Conservation (phyloP, 257 asterid genomes). For the Gynochthodes officinalis region DNA sequence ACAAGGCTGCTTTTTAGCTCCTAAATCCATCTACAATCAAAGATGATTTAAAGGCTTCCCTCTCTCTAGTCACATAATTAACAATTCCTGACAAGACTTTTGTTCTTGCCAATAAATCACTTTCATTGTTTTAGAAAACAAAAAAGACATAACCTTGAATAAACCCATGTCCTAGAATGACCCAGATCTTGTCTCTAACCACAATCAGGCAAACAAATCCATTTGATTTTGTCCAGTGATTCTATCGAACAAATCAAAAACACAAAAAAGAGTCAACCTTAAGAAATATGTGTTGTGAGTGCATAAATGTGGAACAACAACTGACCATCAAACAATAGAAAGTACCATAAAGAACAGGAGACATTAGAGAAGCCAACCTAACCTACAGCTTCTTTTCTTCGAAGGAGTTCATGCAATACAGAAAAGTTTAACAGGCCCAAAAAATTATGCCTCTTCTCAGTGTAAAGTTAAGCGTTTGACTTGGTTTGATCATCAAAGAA, state of each 20-base stretch:
- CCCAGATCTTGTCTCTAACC: no score
- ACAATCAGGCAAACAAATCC: not conserved
- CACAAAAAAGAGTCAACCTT: not conserved
- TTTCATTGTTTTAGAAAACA: not conserved
- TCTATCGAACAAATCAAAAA: not conserved
- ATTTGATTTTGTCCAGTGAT: not conserved
- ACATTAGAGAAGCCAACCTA: not conserved
- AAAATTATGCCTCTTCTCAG: not conserved
- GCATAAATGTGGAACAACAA: not conserved
- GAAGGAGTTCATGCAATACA: slow-evolving; percentile 8
- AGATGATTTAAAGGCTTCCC: not conserved
- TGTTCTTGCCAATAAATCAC: no score
- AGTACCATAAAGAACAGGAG: slow-evolving; percentile 3
- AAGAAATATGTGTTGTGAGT: not conserved
- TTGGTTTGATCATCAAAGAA: slow-evolving; percentile 9
- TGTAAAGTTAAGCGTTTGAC: not conserved
- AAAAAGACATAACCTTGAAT: not conserved
- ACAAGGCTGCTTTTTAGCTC: not conserved
- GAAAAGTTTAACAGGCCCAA: not conserved
- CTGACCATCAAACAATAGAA: not conserved
- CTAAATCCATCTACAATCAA: not conserved
- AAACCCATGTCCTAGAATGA: not conserved
- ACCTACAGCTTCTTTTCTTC: slow-evolving; percentile 4
- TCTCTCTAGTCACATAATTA: not conserved
- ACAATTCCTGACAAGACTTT: not conserved